Evolutionary conservation across 1,139 yeast species (phyloP), one percentile per base, ranked within the genome.

Genomic region (Yueomyces sp.): DNA sequence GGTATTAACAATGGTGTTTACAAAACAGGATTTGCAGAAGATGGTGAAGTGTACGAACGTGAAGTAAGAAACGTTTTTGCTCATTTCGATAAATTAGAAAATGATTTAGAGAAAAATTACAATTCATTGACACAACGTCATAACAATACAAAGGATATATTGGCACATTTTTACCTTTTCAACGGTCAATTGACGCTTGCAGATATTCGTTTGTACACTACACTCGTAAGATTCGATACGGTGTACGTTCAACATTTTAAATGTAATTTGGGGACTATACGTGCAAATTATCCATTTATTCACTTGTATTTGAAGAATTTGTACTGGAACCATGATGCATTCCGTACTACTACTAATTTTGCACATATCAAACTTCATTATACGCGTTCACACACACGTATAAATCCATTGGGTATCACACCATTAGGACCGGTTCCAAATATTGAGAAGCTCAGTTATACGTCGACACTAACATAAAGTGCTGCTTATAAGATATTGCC

Each of bases 211-310:
- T 73, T 91, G 46, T 91, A 66, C 66, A 79, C 93, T 34, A 81
- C 96, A 8, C 80, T 89, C 48, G 69, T 84, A 39, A 75, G 97
- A 53, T 89, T 89, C 56, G 96, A 89, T 61, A 83, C 93, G 1
- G 94, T 85, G 31, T 89, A 89, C 59, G 91, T 81, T 44, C 96
- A 87, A 64, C 96, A 87, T 62, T 91, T 91, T 75, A 91, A 91
- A 67, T 85, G 96, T 65, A 91, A 91, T 62, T 64, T 86, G 49
- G 78, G 79, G 41, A 82, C 79, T 72, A 83, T 91, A 56, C 76
- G 96, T 57, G 70, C 69, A 49, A 84, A 86, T 50, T 91, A 77
- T 60, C 96, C 96, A 27, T 64, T 71, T 54, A 65, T 87, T 43
- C 81, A 86, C 65, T 68, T 76, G 49, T 89, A 95, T 95, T 62